Base-by-base conservation (phyloP, 2,329 filamentous ascomycete species). In the Colletotrichum magnum region DNA sequence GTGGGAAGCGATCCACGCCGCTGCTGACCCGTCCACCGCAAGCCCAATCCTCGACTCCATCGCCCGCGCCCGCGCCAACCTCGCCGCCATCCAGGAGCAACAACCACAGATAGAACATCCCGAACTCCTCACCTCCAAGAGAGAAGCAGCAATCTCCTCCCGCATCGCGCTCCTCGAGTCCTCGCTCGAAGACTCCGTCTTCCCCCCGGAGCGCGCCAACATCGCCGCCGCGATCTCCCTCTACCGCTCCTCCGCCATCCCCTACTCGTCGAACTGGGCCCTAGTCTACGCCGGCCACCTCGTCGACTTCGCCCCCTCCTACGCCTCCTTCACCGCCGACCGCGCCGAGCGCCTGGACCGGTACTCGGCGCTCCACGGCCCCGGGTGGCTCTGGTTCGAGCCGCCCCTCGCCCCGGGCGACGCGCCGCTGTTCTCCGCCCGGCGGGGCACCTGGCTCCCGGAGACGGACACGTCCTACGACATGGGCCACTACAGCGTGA, bases 351-450 rank as follows among this genome's bases (percentile, higher is more conserved):
- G 82, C 26, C 77, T 85, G 12, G 80, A 82, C 64, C 75, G 74
- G 2, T 85, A 85, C 63, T 73, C 57, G 43, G 74, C 71, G 4
- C 51, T 71, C 12, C 69, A 82, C 70, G 83, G 83, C 2, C 73
- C 76, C 1, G 82, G 82, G 9, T 85, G 81, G 80, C 77, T 85
- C 13, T 86, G 83, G 83, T 82, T 81, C 61, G 83, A 86, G 67
- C 79, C 80, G 4, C 83, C 84, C 0, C 74, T 85, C 2, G 71
- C 77, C 24, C 74, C 75, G 13, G 50, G 70, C 26, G 57, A 54
- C 16, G 72, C 71, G 3, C 48, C 54, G 6, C 64, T 71, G 18
- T 47, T 77, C 57, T 61, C 57, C 7, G 80, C 77, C 21, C 80
- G 77, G 60, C 80, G 77, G 54, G 76, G 77, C 18, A 54, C 77